Percentiles rank a stretch among this genome's conserved stretches.
These are phyloP conservation scores for Cutaneotrichosporon sp. DNA, from an alignment of 1,284 basidiomycete species.

Conservation along the genomic window DNA sequence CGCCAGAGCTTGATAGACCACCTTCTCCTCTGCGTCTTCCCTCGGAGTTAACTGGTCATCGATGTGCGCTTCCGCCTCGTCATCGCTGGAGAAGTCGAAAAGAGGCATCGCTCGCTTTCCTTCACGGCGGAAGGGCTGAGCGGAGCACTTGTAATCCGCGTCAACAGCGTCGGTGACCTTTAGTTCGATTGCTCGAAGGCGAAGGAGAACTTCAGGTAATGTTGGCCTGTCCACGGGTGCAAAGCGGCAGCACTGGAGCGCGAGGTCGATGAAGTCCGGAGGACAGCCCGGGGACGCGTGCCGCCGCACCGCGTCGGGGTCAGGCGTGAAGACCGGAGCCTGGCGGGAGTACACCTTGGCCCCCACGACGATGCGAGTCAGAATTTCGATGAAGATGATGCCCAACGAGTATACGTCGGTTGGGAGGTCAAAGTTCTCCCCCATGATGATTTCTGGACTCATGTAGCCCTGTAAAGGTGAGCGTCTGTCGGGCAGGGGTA, in stretches of 20 bases:
- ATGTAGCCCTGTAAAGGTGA: slow-evolving; percentile 48
- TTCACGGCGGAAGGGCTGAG: slow-evolving; percentile 28
- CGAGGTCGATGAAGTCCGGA: slow-evolving; percentile 70
- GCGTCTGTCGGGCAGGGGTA: background rate
- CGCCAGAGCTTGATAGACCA: background rate
- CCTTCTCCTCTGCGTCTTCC: slow-evolving; percentile 8
- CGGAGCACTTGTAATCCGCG: background rate
- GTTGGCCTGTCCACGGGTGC: slow-evolving; percentile 71
- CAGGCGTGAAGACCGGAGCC: slow-evolving; percentile 76
- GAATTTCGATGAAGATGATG: slow-evolving; percentile 92
- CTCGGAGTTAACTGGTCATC: slow-evolving; percentile 18
- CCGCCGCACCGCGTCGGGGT: slow-evolving; percentile 46
- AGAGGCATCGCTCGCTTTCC: slow-evolving; percentile 57
- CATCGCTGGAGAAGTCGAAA: slow-evolving; percentile 39
- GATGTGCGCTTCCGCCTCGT: slow-evolving; percentile 9
- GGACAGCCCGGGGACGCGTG: slow-evolving; percentile 78
- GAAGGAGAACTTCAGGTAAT: slow-evolving; percentile 72
- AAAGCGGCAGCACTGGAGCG: slow-evolving; percentile 73
- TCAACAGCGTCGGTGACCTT: slow-evolving; percentile 56
- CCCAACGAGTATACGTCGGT: slow-evolving; percentile 95
- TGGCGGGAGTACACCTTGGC: slow-evolving; percentile 70
- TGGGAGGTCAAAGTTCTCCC: slow-evolving; percentile 85
- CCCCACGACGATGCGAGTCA: slow-evolving; percentile 80
- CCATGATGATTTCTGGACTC: slow-evolving; percentile 85
- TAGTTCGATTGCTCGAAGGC: slow-evolving; percentile 74